Conservation (phyloP, 768 basidiomycete genomes). For the Amylocystis lapponica region DNA sequence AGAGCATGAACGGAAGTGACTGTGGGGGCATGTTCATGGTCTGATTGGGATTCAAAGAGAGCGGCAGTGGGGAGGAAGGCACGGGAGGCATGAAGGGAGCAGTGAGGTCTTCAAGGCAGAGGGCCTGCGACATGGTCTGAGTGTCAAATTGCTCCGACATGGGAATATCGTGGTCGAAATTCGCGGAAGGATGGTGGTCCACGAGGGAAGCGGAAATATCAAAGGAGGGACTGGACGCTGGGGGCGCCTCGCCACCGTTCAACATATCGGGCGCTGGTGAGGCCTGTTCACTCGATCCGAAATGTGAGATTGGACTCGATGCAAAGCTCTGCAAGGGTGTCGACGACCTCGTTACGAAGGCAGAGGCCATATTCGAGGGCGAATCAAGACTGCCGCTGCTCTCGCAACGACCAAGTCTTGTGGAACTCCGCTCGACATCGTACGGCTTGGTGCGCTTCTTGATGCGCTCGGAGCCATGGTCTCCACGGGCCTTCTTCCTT, state of each 20-base stretch:
- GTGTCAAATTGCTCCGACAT: slow-evolving; percentile 13
- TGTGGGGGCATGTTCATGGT: neutral
- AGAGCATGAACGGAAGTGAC: slow-evolving; percentile 38
- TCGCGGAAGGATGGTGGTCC: slow-evolving; percentile 1
- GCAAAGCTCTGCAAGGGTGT: slow-evolving; percentile 20
- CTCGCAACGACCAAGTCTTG: slow-evolving; percentile 20
- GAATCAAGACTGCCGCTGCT: slow-evolving; percentile 27
- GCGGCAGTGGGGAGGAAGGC: neutral
- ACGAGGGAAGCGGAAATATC: slow-evolving; percentile 4
- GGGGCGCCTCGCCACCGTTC: neutral
- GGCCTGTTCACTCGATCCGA: neutral
- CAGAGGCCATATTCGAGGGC: slow-evolving; percentile 22
- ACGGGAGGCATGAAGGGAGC: slow-evolving; percentile 1
- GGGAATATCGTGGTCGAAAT: slow-evolving; percentile 15
- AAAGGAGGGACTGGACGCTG: slow-evolving; percentile 1
- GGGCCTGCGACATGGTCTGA: slow-evolving; percentile 5
- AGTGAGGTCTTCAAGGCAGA: slow-evolving; percentile 4
- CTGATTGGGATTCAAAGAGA: slow-evolving; percentile 4
- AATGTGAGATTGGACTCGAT: slow-evolving; percentile 5
- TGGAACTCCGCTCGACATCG: slow-evolving; percentile 33
- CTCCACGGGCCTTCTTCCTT: slow-evolving; percentile 40
- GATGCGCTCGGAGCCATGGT: slow-evolving; percentile 19
- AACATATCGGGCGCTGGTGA: slow-evolving; percentile 1
- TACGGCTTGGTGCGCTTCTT: slow-evolving; percentile 72
- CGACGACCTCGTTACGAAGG: slow-evolving; percentile 25